Percentiles rank a stretch among this genome's conserved stretches.
These are phyloP conservation scores for Lasiosphaeris hirsuta DNA, from an alignment of 495 filamentous ascomycete genomes.

Conservation along the genomic window DNA sequence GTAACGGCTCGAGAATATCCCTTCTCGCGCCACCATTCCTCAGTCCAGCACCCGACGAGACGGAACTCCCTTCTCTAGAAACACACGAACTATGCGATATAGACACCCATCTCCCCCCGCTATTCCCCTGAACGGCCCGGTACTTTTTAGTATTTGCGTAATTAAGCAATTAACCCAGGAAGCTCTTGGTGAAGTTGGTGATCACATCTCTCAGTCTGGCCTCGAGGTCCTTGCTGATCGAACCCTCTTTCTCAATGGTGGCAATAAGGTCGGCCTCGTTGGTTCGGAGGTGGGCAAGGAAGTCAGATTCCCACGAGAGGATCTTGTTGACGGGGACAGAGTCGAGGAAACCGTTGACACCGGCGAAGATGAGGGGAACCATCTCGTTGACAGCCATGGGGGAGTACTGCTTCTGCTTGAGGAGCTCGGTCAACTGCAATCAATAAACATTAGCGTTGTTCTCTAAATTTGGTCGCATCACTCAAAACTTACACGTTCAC, in stretches of 20 bases:
- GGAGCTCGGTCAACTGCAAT: constrained; percentile 78
- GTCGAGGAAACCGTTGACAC: constrained; percentile 97
- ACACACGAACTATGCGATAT: constrained; percentile 48
- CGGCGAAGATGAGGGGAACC: constrained; percentile 98
- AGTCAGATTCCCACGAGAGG: constrained; percentile 87
- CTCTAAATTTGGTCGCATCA: constrained; percentile 8
- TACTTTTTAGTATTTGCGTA: constrained; percentile 32
- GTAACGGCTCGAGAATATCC: constrained; percentile 39
- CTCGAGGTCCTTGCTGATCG: constrained; percentile 93
- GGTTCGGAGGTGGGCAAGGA: constrained; percentile 84
- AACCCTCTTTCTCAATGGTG: constrained; percentile 93
- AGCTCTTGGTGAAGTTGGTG: constrained; percentile 86
- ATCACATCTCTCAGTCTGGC: constrained; percentile 78
- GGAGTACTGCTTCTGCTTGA: constrained; percentile 99
- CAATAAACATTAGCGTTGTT: constrained; percentile 31
- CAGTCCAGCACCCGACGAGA: constrained; percentile 41
- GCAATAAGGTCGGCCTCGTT: constrained; percentile 80
- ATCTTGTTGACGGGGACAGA: constrained; percentile 81
- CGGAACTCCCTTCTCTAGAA: constrained; percentile 40
- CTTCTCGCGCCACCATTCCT: constrained; percentile 35
- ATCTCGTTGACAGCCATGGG: constrained; percentile 99
- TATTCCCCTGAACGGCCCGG: constrained; percentile 20
- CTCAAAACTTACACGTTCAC: constrained; percentile 77
- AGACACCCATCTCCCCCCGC: constrained; percentile 40
- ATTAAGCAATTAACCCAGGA: constrained; percentile 54